Conservation (phyloP, 306 rosid species). For the Macrotyloma uniflorum region DNA sequence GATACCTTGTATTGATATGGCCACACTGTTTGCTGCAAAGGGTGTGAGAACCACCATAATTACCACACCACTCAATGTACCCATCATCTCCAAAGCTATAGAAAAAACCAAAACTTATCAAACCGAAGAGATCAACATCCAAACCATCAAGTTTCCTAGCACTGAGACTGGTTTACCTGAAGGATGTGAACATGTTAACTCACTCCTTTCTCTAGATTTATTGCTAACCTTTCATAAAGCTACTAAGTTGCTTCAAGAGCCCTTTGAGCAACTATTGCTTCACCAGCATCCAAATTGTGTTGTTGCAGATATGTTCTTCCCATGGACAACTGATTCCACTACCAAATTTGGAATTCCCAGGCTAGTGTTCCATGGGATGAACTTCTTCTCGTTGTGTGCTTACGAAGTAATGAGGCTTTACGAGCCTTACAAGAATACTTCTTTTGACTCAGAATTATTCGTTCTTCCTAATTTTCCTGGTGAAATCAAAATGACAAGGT, state of each 20-base stretch:
- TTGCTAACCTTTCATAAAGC: background rate
- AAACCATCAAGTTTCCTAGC: slow-evolving; percentile 36
- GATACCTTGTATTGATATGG: background rate
- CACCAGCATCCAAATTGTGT: slow-evolving; percentile 32
- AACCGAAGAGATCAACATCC: background rate
- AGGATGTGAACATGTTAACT: slow-evolving; percentile 38
- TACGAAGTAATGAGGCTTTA: background rate
- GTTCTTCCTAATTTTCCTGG: slow-evolving; percentile 49
- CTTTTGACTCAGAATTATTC: slow-evolving; percentile 45
- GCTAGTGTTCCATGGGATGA: slow-evolving; percentile 39
- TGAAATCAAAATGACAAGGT: slow-evolving; percentile 41
- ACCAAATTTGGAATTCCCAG: slow-evolving; percentile 37
- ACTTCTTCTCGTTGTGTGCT: slow-evolving; percentile 44
- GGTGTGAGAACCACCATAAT: background rate
- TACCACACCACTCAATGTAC: slow-evolving; percentile 26
- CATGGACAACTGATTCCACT: slow-evolving; percentile 30
- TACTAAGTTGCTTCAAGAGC: slow-evolving; percentile 23
- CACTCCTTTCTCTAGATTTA: slow-evolving; percentile 3
- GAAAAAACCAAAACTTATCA: background rate
- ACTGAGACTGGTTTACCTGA: slow-evolving; percentile 35
- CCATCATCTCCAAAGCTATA: slow-evolving; percentile 31
- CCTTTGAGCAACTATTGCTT: slow-evolving; percentile 32
- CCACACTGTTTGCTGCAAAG: background rate
- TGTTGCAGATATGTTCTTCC: slow-evolving; percentile 37
- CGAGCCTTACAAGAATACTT: slow-evolving; percentile 39